These are phyloP conservation scores for Akanthomyces muscarius DNA, from an alignment of 2,329 filamentous ascomycete species.

Conservation along the genomic window DNA sequence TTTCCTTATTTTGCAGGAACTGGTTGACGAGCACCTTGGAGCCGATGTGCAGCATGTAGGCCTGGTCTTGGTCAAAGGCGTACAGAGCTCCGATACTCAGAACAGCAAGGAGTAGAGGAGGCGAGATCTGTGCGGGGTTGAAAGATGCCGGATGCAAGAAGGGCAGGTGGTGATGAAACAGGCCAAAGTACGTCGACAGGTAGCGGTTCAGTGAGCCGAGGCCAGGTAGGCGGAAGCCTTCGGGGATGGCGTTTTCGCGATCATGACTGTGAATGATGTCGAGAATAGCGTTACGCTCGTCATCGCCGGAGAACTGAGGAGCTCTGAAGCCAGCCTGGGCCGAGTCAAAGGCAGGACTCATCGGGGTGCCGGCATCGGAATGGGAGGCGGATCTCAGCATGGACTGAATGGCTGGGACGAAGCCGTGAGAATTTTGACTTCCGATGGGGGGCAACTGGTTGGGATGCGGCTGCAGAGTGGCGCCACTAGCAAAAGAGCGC, in stretches of 20 bases:
- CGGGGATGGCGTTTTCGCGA: constrained; percentile 74
- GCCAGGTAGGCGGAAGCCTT: constrained; percentile 83
- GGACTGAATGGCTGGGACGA: constrained; percentile 64
- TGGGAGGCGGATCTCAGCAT: constrained; percentile 69
- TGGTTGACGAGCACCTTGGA: constrained; percentile 97
- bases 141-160: constrained; percentile 94
- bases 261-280: constrained; percentile 82
- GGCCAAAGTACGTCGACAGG: constrained; percentile 89
- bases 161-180: constrained; percentile 95
- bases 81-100: constrained; percentile 94
- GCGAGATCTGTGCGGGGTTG: constrained; percentile 71
- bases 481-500: constrained; percentile 56
- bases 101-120: constrained; percentile 81
- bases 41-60: constrained; percentile 94
- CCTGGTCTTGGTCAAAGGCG: constrained; percentile 94
- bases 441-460: constrained; percentile 65
- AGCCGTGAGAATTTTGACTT: constrained; percentile 56
- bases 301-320: constrained; percentile 78
- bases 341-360: constrained; percentile 69
- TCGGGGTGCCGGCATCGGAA: constrained; percentile 65
- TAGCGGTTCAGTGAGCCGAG: constrained; percentile 83
- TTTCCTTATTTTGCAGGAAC: constrained; percentile 96
- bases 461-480: constrained; percentile 52
- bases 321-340: constrained; percentile 65
- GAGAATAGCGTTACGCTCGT: constrained; percentile 78